Base-by-base conservation (phyloP, 305 asterid species). In the Lippia alba region DNA sequence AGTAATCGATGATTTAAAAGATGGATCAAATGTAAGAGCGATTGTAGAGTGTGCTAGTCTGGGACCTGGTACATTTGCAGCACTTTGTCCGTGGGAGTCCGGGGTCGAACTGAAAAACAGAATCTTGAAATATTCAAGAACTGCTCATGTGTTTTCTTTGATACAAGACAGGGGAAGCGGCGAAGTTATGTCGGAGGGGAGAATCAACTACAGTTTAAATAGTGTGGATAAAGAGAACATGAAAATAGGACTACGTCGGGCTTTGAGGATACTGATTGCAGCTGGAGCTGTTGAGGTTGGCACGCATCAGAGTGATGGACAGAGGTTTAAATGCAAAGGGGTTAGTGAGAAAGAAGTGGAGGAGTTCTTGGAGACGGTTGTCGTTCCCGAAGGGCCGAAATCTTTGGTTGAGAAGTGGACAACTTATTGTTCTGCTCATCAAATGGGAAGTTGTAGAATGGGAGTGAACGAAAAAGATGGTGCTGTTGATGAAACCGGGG, bases 211-310 rank as follows among this genome's bases (percentile, higher is more conserved):
- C 39, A 66, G 5, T 0, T 51, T 93, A 10, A 64, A 73, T 46
- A 66, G 19, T 3, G 6, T 2, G 7, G 99, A 94, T 56, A 84
- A 80, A n/a, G 96, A 89, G 15, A 89, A 87, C 41, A 72, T 94
- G 50, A 84, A 74, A 67, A 44, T 34, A 0, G 97, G 97, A 6
- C 14, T 91, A 17, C 71, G 84, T 5, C 76, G 70, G 40, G 85
- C 88, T 5, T 62, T 94, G 49, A 75, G 84, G 79, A 87, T 94
- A 4, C 33, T 94, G 58, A 79, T 88, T 19, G 93, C 95, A 0
- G 99, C 97, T 0, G 97, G 99, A 15, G 99, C 99, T 0, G 83
- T 12, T 0, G 98, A 93, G 72, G 93, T 93, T 0, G 98, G 97
- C 0, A 93, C 98, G 2, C 96, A 86, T 20, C 92, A 71, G 65